Percentiles rank a stretch among this genome's conserved stretches.
These are phyloP conservation scores for Zygosaccharomyces rouxii DNA, from an alignment of 805 yeast genomes.

Conservation along the genomic window DNA sequence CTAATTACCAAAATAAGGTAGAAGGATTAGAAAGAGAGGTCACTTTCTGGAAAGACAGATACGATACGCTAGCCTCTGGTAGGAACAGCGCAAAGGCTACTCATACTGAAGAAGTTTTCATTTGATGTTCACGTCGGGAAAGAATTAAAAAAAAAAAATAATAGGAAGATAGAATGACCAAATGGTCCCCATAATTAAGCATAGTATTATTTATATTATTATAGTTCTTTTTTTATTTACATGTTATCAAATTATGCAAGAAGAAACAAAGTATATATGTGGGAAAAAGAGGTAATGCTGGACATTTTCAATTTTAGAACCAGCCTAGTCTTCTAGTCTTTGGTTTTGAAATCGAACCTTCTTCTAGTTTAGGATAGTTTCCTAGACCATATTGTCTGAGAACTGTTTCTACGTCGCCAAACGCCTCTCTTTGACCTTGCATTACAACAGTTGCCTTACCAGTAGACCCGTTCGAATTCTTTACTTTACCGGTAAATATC, in stretches of 20 bases:
- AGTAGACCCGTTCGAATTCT: conserved; percentile 43
- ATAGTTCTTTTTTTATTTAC: background rate
- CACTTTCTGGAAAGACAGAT: conserved; percentile 48
- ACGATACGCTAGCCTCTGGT: conserved; percentile 20
- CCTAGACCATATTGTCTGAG: conserved; percentile 74
- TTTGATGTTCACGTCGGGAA: background rate
- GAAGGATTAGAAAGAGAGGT: conserved; percentile 53
- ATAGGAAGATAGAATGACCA: background rate
- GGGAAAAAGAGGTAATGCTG: conserved; percentile 2
- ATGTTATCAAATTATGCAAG: background rate
- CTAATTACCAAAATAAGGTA: conserved; percentile 50
- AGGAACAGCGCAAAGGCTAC: conserved; percentile 5
- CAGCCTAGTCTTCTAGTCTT: conserved; percentile 18
- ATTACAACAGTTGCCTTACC: conserved; percentile 80
- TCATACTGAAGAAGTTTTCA: conserved; percentile 11
- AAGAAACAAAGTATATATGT: background rate
- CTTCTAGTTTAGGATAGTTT: conserved; percentile 12
- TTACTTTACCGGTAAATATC: conserved; percentile 63
- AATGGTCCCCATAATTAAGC: background rate
- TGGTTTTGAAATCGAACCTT: conserved; percentile 7
- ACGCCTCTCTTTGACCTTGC: conserved; percentile 80
- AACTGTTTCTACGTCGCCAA: conserved; percentile 75
- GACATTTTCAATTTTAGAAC: conserved; percentile 19
- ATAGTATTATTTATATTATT: background rate
- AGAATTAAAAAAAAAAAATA: background rate